Conservation (phyloP, 2,329 filamentous ascomycete genomes). For the Dothidotthia symphoricarpi region DNA sequence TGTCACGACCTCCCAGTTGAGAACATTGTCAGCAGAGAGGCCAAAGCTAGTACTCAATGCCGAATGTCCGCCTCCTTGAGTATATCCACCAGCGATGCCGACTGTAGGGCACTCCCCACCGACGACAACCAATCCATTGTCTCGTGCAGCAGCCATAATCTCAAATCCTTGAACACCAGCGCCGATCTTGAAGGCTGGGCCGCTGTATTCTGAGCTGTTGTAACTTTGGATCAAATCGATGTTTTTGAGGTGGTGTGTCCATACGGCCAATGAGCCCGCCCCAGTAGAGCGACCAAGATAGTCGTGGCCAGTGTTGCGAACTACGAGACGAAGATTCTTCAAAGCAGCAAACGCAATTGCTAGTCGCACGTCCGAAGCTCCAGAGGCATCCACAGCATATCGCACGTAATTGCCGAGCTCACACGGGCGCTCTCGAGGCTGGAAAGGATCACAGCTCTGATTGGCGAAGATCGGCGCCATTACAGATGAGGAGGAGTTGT, state of each 20-base stretch:
- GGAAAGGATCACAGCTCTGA: slow-evolving; percentile 25
- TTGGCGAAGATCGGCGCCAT: slow-evolving; percentile 27
- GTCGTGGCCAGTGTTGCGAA: slow-evolving; percentile 33
- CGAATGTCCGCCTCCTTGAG: slow-evolving; percentile 51
- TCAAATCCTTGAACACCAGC: slow-evolving; percentile 29
- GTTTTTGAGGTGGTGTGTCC: slow-evolving; percentile 20
- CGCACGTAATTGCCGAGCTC: slow-evolving; percentile 22
- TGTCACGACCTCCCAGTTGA: slow-evolving; percentile 24
- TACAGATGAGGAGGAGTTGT: slow-evolving; percentile 23
- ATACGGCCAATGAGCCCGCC: slow-evolving; percentile 13
- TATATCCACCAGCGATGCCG: slow-evolving; percentile 41
- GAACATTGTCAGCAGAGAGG: slow-evolving; percentile 26
- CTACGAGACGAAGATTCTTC: slow-evolving; percentile 27
- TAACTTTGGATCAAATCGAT: slow-evolving; percentile 10
- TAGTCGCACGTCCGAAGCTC: slow-evolving; percentile 13
- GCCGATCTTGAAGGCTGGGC: slow-evolving; percentile 21
- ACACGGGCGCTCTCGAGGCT: slow-evolving; percentile 15
- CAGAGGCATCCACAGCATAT: slow-evolving; percentile 20
- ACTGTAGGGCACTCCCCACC: slow-evolving; percentile 44
- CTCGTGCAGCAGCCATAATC: slow-evolving; percentile 17
- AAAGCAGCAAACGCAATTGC: slow-evolving; percentile 21
- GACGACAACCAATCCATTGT: slow-evolving; percentile 16
- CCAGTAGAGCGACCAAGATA: slow-evolving; percentile 18
- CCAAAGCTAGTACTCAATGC: slow-evolving; percentile 49
- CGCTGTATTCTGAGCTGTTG: slow-evolving; percentile 2